Conservation (phyloP, 2,329 filamentous ascomycete genomes). For the Trichoderma sp. region DNA sequence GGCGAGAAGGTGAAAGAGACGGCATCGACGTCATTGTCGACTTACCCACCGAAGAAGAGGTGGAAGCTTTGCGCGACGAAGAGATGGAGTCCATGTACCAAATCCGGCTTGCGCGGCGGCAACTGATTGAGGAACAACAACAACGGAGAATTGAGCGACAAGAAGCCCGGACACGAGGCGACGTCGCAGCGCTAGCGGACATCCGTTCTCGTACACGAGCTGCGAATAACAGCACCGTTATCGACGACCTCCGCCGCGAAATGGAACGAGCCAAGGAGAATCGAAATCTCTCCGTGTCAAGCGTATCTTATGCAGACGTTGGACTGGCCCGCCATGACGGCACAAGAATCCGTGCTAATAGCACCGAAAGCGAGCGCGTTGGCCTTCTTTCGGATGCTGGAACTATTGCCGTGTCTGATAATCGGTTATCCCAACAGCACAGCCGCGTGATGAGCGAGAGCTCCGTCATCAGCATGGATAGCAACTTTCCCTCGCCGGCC, state of each 20-base stretch:
- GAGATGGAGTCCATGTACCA: constrained; percentile 95
- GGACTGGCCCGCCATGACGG: constrained; percentile 78
- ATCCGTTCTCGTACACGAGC: constrained; percentile 60
- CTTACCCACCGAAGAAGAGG: constrained; percentile 75
- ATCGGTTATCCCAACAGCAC: constrained; percentile 40
- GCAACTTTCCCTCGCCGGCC: constrained; percentile 46
- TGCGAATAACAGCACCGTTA: constrained; percentile 51
- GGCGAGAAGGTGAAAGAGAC: constrained; percentile 84
- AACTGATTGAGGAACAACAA: constrained; percentile 75
- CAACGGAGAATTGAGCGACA: constrained; percentile 68
- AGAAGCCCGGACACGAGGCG: constrained; percentile 72
- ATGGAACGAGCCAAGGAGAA: constrained; percentile 59
- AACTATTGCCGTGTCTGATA: constrained; percentile 53
- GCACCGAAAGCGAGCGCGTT: constrained; percentile 69
- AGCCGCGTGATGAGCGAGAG: constrained; percentile 52
- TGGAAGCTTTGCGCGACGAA: constrained; percentile 76
- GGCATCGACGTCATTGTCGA: constrained; percentile 92
- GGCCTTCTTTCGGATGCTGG: constrained; percentile 73
- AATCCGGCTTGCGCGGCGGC: constrained; percentile 75
- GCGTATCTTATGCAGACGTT: constrained; percentile 74
- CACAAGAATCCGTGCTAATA: constrained; percentile 71
- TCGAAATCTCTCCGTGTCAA: constrained; percentile 69
- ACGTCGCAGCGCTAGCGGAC: constrained; percentile 67
- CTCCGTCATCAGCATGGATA: constrained; percentile 58
- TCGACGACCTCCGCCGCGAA: constrained; percentile 60